Evolutionary conservation across 2,329 filamentous ascomycete species (phyloP), one percentile per base, ranked within the genome.

Genomic region (Clathrospora elynae): DNA sequence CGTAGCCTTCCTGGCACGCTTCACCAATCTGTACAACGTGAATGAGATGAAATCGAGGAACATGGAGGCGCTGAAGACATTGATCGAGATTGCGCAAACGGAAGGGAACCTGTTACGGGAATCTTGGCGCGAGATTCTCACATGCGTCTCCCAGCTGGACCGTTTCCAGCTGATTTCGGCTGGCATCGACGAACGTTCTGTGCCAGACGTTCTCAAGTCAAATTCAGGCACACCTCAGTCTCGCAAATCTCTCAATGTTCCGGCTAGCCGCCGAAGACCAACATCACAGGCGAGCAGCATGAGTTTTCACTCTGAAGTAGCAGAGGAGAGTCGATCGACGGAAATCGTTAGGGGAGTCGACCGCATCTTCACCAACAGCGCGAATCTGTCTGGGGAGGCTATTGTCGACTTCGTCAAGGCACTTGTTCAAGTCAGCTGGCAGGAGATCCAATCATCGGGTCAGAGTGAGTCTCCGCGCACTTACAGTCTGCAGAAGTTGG

Each of bases 31-130:
- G 12, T 95, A 95, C 69, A 99, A 97, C 63, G 81, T 96, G 2
- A 88, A 89, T 42, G 92, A 97, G 67, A 96, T 99, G 80, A 84
- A 90, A 65, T 87, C 89, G 4, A 97, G 97, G 79, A 95, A 99
- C 55, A 84, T 99, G 25, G 93, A 99, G 71, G 93, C 95, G 0
- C 76, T 99, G 39, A 95, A 95, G 67, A 87, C 90, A 1, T 77
- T 99, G 29, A 81, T 99, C 6, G 95, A 99, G 51, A 84, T 99
- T 28, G 93, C 90, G 5, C 87, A 95, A 61, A 90, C 87, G 0
- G 93, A 99, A 71, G 93, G 95, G 46, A 95, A 99, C 62, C 77
- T 90, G 25, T 76, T 99, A 11, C 87, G 87, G 53, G 84, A 86
- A 51, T 97, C 93, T 0, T 99, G 93, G 93, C 88, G 95, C 65